A percentile compares a stretch with the other conserved stretches of the same genome.
These are phyloP conservation scores for Aspergillus homomorphus DNA, from an alignment of 495 filamentous ascomycete genomes.

Conservation along the genomic window DNA sequence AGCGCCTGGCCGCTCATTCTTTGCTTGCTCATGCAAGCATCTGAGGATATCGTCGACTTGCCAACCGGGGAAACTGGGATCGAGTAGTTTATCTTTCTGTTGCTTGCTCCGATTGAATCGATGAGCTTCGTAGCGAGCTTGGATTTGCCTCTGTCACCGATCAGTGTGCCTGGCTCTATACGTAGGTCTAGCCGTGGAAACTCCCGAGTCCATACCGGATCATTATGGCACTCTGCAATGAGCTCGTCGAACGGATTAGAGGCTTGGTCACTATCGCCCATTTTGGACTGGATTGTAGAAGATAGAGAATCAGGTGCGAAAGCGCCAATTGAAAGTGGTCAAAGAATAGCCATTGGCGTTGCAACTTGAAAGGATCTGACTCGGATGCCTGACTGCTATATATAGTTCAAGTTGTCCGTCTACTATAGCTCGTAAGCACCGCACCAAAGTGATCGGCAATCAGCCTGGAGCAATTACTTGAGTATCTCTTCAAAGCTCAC, in stretches of 20 bases:
- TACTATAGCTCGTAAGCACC: too few species aligned
- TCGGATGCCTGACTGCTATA: too few species aligned
- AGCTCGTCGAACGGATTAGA: conserved; percentile 76
- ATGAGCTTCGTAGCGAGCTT: conserved; percentile 68
- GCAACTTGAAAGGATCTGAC: too few species aligned
- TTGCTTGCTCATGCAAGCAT: conserved; percentile 44
- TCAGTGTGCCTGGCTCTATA: conserved; percentile 4
- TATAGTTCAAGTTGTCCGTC: too few species aligned
- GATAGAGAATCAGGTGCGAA: neutral
- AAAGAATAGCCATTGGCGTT: too few species aligned
- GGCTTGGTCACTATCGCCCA: neutral
- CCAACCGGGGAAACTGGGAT: conserved; percentile 64
- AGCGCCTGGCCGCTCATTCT: conserved; percentile 18
- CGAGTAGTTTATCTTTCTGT: conserved; percentile 65
- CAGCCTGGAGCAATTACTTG: too few species aligned
- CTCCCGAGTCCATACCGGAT: conserved; percentile 47
- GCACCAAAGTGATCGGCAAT: too few species aligned
- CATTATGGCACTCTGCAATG: conserved; percentile 57
- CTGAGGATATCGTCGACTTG: conserved; percentile 72
- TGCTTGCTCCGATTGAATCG: conserved; percentile 68
- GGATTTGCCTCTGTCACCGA: conserved; percentile 58
- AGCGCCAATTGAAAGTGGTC: too few species aligned
- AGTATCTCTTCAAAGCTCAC: too few species aligned
- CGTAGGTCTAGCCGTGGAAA: neutral
- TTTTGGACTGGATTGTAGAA: neutral